Percentiles rank a stretch among this genome's conserved stretches.
Conservation (phyloP, 2,329 filamentous ascomycete species). For the Alternaria brassicae region DNA sequence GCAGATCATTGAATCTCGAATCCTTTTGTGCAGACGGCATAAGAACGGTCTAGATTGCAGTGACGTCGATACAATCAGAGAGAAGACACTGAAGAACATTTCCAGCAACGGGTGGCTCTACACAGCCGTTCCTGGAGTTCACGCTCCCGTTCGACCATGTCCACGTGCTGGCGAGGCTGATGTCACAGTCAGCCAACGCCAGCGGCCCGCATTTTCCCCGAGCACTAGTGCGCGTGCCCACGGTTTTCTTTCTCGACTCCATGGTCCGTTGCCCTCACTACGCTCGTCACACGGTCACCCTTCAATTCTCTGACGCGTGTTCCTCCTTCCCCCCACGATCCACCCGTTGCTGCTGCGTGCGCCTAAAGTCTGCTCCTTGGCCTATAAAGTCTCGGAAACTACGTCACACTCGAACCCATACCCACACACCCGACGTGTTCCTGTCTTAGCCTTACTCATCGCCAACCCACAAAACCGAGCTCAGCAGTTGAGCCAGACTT, state of each 20-base stretch:
- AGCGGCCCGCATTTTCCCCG: conserved; percentile 32
- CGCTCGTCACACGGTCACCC: conserved; percentile 32
- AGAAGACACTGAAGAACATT: neutral
- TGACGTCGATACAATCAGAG: neutral
- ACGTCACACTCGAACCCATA: conserved; percentile 36
- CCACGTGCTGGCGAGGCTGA: conserved; percentile 10
- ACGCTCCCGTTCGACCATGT: neutral
- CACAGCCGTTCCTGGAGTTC: neutral
- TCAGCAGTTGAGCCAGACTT: conserved; percentile 37
- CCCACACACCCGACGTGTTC: conserved; percentile 37
- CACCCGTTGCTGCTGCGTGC: conserved; percentile 43
- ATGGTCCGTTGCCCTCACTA: conserved; percentile 11
- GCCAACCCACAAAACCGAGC: conserved; percentile 32
- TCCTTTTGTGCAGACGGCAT: neutral
- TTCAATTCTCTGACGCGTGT: conserved; percentile 32
- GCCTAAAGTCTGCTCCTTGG: conserved; percentile 40
- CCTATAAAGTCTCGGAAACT: conserved; percentile 26
- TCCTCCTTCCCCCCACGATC: conserved; percentile 20
- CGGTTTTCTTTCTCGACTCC: conserved; percentile 29
- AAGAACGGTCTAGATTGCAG: neutral
- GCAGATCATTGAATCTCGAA: conserved; percentile 12
- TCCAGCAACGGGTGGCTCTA: neutral
- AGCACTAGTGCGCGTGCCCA: conserved; percentile 29
- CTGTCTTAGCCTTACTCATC: conserved; percentile 39
- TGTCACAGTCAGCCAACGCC: conserved; percentile 19